These are phyloP conservation scores for Carex cristatella DNA, from an alignment of 176 grass and related monocot species.

Conservation along the genomic window DNA sequence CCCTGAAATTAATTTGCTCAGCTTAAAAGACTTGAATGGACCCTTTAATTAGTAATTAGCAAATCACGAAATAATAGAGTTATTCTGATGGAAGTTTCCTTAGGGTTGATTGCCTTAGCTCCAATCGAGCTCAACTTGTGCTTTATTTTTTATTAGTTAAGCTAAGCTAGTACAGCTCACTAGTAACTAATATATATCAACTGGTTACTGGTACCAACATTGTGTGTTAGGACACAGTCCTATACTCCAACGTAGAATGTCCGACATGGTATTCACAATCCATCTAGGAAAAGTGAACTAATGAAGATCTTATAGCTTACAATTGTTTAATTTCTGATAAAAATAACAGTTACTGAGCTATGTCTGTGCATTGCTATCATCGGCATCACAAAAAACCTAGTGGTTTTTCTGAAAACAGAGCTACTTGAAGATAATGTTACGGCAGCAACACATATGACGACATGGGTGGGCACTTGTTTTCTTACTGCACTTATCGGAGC, in stretches of 20 bases:
- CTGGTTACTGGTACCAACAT: too few species aligned
- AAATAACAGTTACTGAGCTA: conserved; percentile 52
- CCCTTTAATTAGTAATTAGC: background rate
- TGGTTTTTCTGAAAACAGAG: conserved; percentile 53
- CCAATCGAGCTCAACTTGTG: too few species aligned
- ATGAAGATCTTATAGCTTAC: background rate
- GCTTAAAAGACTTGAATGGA: background rate
- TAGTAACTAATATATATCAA: too few species aligned
- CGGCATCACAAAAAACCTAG: conserved; percentile 63
- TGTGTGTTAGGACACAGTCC: too few species aligned
- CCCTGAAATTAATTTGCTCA: background rate
- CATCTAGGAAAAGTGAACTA: background rate
- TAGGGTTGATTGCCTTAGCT: too few species aligned
- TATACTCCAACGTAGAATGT: background rate
- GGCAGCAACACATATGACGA: conserved; percentile 53
- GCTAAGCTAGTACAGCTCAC: too few species aligned
- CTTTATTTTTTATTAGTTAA: too few species aligned
- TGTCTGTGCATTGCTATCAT: conserved; percentile 53
- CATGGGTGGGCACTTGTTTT: conserved; percentile 67
- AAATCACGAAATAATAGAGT: background rate
- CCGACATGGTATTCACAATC: too few species aligned
- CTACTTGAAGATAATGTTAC: conserved; percentile 53
- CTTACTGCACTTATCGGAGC: conserved; percentile 68
- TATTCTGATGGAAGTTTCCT: background rate
- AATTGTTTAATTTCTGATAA: background rate